Conservation (phyloP, 2,329 filamentous ascomycete genomes). For the Sphaerulina populicola region DNA sequence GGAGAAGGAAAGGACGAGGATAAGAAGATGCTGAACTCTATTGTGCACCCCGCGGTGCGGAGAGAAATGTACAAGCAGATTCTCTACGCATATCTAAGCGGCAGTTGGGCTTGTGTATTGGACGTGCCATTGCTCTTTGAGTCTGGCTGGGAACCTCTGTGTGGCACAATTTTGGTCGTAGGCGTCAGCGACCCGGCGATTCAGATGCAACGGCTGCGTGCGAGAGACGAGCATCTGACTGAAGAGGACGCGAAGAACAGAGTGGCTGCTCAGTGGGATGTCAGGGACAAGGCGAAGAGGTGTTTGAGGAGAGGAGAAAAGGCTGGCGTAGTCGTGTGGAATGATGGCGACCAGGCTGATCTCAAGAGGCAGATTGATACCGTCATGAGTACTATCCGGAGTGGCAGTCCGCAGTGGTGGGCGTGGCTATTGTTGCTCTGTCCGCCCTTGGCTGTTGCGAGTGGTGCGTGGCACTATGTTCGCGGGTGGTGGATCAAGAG, state of each 20-base stretch:
- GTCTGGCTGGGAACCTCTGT: slow-evolving; percentile 73
- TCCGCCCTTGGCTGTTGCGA: slow-evolving; percentile 64
- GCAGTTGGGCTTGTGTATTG: slow-evolving; percentile 80
- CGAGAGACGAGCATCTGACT: slow-evolving; percentile 67
- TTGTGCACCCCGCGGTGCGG: slow-evolving; percentile 86
- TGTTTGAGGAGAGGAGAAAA: slow-evolving; percentile 56
- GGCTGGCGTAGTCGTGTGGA: slow-evolving; percentile 78
- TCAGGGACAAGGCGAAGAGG: slow-evolving; percentile 70
- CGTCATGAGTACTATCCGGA: slow-evolving; percentile 56
- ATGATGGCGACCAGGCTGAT: slow-evolving; percentile 67
- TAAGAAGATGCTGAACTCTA: slow-evolving; percentile 70
- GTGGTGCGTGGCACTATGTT: slow-evolving; percentile 64
- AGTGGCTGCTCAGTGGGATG: slow-evolving; percentile 77
- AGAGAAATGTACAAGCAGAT: slow-evolving; percentile 71
- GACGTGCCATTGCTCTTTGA: slow-evolving; percentile 92
- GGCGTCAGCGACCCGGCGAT: slow-evolving; percentile 69
- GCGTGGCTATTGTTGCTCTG: slow-evolving; percentile 58
- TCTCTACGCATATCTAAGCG: slow-evolving; percentile 61
- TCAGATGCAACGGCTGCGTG: slow-evolving; percentile 71
- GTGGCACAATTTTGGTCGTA: slow-evolving; percentile 78
- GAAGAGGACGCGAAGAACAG: slow-evolving; percentile 82
- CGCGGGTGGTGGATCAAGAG: slow-evolving; percentile 62
- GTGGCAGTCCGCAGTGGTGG: slow-evolving; percentile 72
- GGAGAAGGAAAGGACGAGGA: slow-evolving; percentile 68
- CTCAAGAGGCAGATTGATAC: slow-evolving; percentile 58